These are phyloP conservation scores for Cicer yamashitae DNA, from an alignment of 306 rosid species.

Conservation along the genomic window DNA sequence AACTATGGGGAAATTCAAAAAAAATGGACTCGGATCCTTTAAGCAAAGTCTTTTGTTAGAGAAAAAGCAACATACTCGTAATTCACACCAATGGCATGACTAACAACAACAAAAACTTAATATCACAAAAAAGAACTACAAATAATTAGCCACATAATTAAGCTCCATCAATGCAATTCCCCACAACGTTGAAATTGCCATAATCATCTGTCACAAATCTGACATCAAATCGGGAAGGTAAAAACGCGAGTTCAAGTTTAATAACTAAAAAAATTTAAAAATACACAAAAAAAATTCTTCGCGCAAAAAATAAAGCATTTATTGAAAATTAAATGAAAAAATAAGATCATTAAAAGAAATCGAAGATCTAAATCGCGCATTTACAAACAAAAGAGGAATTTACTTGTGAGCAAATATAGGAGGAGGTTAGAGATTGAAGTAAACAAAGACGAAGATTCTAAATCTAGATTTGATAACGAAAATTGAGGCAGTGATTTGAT, in stretches of 20 bases:
- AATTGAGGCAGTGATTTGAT: constrained; percentile 26
- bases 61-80: too few species aligned
- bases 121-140: too few species aligned
- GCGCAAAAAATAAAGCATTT: constrained; percentile 9
- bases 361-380: constrained; percentile 48
- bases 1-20: background rate
- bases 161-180: background rate
- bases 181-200: background rate
- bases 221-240: constrained; percentile 12
- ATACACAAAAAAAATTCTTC: background rate
- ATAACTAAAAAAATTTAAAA: background rate
- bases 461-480: constrained; percentile 6
- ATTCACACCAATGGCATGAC: too few species aligned
- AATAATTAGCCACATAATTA: background rate
- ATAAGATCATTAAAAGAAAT: background rate
- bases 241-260: constrained; percentile 9
- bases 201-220: constrained; percentile 14
- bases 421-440: constrained; percentile 22
- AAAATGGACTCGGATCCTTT: too few species aligned
- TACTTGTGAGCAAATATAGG: constrained; percentile 11
- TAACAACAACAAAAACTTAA: too few species aligned
- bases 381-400: background rate
- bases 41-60: too few species aligned
- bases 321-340: constrained; percentile 38
- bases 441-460: background rate